Evolutionary conservation across 2,329 filamentous ascomycete species (phyloP).

Genomic region (Hypomyces perniciosus): DNA sequence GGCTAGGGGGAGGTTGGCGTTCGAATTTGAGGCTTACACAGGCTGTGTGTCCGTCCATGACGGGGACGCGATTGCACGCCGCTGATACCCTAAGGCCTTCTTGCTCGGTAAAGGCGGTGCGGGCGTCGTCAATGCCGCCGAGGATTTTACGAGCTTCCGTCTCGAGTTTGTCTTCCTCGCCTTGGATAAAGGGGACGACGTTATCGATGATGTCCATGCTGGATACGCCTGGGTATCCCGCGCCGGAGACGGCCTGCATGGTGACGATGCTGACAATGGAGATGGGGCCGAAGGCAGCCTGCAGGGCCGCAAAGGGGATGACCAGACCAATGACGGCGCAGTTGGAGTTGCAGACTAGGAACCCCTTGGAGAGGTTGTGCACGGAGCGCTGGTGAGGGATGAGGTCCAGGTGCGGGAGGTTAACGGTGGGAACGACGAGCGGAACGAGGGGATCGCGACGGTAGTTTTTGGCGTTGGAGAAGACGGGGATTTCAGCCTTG

Average conservation of each 20-base stretch:
- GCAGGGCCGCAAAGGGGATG: conserved; percentile 87
- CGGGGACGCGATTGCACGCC: conserved; percentile 89
- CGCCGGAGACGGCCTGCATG: conserved; percentile 89
- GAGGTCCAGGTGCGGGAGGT: conserved; percentile 77
- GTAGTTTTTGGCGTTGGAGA: conserved; percentile 98
- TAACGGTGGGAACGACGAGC: conserved; percentile 91
- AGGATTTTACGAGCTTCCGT: conserved; percentile 94
- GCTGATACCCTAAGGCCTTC: conserved; percentile 69
- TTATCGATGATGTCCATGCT: conserved; percentile 97
- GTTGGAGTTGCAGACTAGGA: conserved; percentile 96
- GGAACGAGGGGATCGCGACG: conserved; percentile 84
- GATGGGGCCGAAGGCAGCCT: conserved; percentile 78
- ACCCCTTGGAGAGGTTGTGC: conserved; percentile 71
- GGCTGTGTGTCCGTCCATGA: conserved; percentile 92
- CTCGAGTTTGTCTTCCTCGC: conserved; percentile 95
- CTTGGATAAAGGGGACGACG: conserved; percentile 85
- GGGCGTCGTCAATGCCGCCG: conserved; percentile 63
- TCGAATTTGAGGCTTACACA: conserved; percentile 84
- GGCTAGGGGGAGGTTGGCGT: conserved; percentile 65
- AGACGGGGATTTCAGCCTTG: conserved; percentile 80
- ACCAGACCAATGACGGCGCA: conserved; percentile 96
- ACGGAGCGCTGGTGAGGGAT: conserved; percentile 82
- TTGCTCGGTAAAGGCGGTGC: conserved; percentile 73
- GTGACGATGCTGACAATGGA: conserved; percentile 75
- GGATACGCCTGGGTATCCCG: conserved; percentile 83